Evolutionary conservation across 1,139 yeast genomes (phyloP), one percentile per base, ranked within the genome.

Genomic region (Lizanozyma gosingica): DNA sequence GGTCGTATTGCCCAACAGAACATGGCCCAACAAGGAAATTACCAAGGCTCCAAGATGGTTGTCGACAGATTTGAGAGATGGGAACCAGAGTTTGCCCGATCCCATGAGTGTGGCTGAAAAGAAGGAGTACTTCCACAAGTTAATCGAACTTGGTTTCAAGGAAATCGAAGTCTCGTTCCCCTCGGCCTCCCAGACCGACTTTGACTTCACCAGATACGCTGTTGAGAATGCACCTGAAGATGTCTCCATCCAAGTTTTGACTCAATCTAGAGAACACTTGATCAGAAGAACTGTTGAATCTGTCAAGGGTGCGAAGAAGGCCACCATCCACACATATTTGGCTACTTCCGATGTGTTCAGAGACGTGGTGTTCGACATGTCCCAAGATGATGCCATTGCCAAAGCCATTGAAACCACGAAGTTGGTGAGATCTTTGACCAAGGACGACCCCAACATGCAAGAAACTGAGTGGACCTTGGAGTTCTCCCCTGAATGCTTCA

Each of bases 111-210:
- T 88, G 33, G 84, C 73, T 34, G 96, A 92, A 61, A 92, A 92
- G 67, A 86, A 86, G 60, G 83, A 76, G 50, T 90, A 86, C 62
- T 90, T 90, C 68, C 76, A 80, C 49, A 86, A 88, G 60, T 71
- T 92, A 44, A 68, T 90, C n/a, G 92, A 86, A 35, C 68, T 88
- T 39, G 97, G 97, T 0, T 92, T 88, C 70, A 92, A 92, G 62
- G 98, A 92, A 63, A 92, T 92, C 49, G 98, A 92, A 64, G 97
- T 92, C 15, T 80, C 96, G 0, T 92, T 92, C 67, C 97, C 98
- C 14, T 81, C 95, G 18, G 97, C 97, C 2, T 85, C 95, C 3
- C 97, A 90, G 59, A 80, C 86, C 18, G 98, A 92, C 62, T 92
- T 92, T 57, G 97, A 92, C 59, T 92, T 92, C 67, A 92, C 97